These are phyloP conservation scores for Stephanodiscus triporus DNA, from an alignment of 108 stramenopile species.

Conservation along the genomic window DNA sequence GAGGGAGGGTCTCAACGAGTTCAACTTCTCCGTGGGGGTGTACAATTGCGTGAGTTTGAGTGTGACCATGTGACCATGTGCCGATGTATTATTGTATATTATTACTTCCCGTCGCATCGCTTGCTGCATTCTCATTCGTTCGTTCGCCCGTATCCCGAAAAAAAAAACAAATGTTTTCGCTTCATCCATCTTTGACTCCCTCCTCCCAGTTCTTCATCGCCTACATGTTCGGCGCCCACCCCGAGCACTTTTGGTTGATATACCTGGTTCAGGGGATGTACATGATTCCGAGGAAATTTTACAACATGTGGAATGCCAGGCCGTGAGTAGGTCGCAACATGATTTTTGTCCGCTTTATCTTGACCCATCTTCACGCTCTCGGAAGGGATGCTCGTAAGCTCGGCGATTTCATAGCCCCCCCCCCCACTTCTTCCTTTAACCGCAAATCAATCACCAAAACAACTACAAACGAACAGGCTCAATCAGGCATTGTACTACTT, in stretches of 20 bases:
- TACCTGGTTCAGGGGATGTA: constrained; percentile 45
- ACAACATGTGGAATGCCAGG: constrained; percentile 39
- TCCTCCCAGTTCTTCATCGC: constrained; percentile 30
- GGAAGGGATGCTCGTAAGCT: too few species aligned
- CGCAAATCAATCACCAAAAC: neutral
- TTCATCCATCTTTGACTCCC: neutral
- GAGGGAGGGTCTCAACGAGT: constrained; percentile 48
- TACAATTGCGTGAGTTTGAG: constrained; percentile 8
- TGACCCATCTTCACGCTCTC: neutral
- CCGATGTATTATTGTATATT: neutral
- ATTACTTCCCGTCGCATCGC: too few species aligned
- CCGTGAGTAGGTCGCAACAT: constrained; percentile 4
- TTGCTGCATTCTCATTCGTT: neutral
- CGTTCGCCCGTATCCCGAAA: neutral
- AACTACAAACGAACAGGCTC: constrained; percentile 2
- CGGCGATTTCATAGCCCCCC: neutral
- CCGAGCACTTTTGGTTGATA: constrained; percentile 59
- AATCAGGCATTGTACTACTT: constrained; percentile 51
- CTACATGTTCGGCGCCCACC: constrained; percentile 42
- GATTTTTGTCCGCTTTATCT: neutral
- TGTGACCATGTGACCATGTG: too few species aligned
- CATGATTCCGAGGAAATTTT: constrained; percentile 46
- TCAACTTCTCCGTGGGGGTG: constrained; percentile 55
- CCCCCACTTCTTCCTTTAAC: neutral
- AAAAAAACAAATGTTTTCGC: neutral